Evolutionary conservation across 2,329 filamentous ascomycete genomes (phyloP).

Genomic region (Chaetomiaceae sp.): DNA sequence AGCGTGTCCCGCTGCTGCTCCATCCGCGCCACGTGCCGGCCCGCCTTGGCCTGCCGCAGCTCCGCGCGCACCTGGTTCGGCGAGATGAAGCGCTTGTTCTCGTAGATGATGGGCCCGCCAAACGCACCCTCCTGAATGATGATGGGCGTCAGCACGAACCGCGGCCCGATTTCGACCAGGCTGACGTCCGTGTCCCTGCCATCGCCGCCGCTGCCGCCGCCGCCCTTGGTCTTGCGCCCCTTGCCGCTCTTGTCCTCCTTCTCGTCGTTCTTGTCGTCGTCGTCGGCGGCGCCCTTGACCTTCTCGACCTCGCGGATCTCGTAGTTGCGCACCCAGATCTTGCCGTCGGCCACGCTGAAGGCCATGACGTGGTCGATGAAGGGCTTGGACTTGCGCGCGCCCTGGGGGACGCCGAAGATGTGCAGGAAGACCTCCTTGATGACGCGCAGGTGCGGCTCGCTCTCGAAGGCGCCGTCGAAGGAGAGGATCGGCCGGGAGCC

Average conservation of each 20-base stretch:
- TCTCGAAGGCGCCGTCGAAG: conserved; percentile 84
- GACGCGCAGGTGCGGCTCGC: conserved; percentile 71
- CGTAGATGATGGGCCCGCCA: conserved; percentile 93
- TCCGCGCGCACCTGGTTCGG: conserved; percentile 92
- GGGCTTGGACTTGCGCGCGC: conserved; percentile 84
- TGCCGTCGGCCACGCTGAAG: conserved; percentile 85
- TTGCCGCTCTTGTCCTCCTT: no score
- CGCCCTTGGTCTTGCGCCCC: conserved; percentile 38
- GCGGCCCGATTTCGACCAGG: conserved; percentile 87
- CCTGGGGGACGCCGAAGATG: conserved; percentile 87
- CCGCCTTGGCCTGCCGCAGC: conserved; percentile 68
- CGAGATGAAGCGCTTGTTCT: conserved; percentile 95
- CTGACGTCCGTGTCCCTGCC: conserved; percentile 68
- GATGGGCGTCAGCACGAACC: conserved; percentile 90
- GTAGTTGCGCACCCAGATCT: conserved; percentile 95
- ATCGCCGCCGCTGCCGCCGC: conserved; percentile 28
- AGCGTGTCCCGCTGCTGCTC: conserved; percentile 70
- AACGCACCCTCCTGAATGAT: conserved; percentile 94
- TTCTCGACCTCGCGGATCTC: conserved; percentile 81
- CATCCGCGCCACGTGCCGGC: conserved; percentile 69
- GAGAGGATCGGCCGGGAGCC: conserved; percentile 86
- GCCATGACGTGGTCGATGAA: conserved; percentile 95
- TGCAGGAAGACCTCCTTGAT: conserved; percentile 89
- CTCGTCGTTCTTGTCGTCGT: conserved; percentile 38
- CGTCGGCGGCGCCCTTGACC: conserved; percentile 41